These are phyloP conservation scores for Haplographium delicatum DNA, from an alignment of 495 filamentous ascomycete genomes.

Conservation along the genomic window DNA sequence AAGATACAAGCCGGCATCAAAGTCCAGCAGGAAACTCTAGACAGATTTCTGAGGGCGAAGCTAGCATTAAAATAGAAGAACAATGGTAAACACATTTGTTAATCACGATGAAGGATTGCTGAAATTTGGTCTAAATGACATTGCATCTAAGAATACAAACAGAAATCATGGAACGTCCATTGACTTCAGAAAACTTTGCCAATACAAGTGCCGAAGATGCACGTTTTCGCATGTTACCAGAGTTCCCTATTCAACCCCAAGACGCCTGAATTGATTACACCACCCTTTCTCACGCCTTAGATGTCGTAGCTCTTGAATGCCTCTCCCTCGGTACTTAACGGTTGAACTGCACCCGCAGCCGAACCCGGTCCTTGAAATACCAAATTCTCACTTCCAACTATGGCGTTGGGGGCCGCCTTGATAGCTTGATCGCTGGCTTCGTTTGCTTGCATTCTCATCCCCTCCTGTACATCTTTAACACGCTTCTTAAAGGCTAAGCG, in stretches of 20 bases:
- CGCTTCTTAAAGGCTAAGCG: conserved; percentile 83
- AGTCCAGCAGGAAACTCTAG: background rate
- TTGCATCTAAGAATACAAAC: conserved; percentile 18
- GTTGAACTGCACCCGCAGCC: conserved; percentile 48
- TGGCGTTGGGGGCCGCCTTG: conserved; percentile 46
- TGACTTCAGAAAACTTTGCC: background rate
- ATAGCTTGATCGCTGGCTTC: conserved; percentile 56
- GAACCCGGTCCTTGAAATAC: conserved; percentile 51
- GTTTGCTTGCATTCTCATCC: conserved; percentile 55
- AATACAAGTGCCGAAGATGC: conserved; percentile 2
- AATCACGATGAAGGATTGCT: too few relatives aligned
- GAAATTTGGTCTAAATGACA: conserved; percentile 13
- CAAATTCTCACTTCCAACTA: conserved; percentile 49
- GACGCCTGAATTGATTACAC: conserved; percentile 20
- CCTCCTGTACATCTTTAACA: conserved; percentile 75
- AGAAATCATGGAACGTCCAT: conserved; percentile 6
- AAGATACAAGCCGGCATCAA: background rate
- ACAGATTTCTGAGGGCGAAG: background rate
- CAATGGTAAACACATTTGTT: too few relatives aligned
- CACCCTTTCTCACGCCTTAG: conserved; percentile 6
- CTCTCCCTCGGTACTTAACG: conserved; percentile 56
- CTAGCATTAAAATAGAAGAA: background rate
- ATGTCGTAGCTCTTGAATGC: conserved; percentile 28
- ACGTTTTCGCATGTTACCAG: conserved; percentile 8
- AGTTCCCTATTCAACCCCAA: conserved; percentile 12